Conservation (phyloP, 2,329 filamentous ascomycete species). For the Beauveria australis region DNA sequence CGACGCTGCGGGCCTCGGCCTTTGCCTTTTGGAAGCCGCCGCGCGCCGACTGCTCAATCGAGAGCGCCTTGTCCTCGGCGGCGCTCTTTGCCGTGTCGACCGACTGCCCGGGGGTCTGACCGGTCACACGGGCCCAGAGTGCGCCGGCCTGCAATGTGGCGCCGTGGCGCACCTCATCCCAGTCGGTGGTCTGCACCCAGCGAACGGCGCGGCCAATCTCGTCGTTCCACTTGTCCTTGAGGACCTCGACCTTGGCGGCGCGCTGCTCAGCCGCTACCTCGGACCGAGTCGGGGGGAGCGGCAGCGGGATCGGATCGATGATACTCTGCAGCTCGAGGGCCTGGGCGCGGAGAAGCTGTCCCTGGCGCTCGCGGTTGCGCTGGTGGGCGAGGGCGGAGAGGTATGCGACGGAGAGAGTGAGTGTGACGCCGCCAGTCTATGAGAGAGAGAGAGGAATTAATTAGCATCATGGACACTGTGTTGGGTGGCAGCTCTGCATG, state of each 20-base stretch:
- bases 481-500: not conserved
- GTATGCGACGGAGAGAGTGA: slow-evolving; percentile 67
- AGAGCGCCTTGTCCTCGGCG: slow-evolving; percentile 23
- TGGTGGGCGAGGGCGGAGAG: slow-evolving; percentile 63
- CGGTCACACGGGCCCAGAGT: slow-evolving; percentile 35
- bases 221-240: slow-evolving; percentile 72
- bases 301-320: slow-evolving; percentile 38
- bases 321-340: slow-evolving; percentile 45
- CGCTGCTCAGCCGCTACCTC: slow-evolving; percentile 44
- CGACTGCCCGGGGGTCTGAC: slow-evolving; percentile 18
- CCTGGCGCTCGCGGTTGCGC: slow-evolving; percentile 54
- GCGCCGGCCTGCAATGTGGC: slow-evolving; percentile 41
- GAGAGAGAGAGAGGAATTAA: not conserved
- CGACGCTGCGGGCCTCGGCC: slow-evolving; percentile 20
- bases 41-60: slow-evolving; percentile 27
- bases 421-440: slow-evolving; percentile 66
- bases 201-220: slow-evolving; percentile 60
- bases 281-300: slow-evolving; percentile 40
- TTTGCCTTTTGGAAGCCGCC: slow-evolving; percentile 25
- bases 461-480: not conserved
- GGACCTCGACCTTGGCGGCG: slow-evolving; percentile 52
- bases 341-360: slow-evolving; percentile 48
- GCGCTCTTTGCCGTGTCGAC: slow-evolving; percentile 23
- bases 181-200: slow-evolving; percentile 59
- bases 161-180: slow-evolving; percentile 52